Conservation (phyloP, 441 rosid species). For the Erodium moschatum region DNA sequence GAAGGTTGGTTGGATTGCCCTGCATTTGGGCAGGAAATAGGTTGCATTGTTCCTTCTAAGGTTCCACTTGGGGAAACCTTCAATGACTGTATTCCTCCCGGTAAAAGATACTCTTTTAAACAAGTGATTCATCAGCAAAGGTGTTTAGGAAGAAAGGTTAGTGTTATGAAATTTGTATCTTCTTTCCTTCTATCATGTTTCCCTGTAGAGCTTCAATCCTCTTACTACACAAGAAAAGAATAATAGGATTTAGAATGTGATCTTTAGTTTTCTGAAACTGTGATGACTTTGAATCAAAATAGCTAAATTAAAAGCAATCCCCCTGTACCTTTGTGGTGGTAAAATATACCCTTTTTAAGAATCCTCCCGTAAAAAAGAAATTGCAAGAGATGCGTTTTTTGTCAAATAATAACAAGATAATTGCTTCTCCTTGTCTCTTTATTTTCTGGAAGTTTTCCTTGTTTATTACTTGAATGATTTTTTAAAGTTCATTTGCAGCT, state of each 20-base stretch:
- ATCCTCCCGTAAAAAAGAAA: neutral
- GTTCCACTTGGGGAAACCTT: slow-evolving; percentile 83
- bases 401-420: neutral
- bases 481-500: slow-evolving; percentile 42
- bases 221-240: neutral
- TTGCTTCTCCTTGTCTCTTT: neutral
- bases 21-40: slow-evolving; percentile 61
- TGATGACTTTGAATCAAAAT: neutral
- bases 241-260: neutral
- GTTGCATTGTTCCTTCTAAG: slow-evolving; percentile 76
- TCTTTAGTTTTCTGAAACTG: neutral
- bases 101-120: slow-evolving; percentile 89
- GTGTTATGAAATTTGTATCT: slow-evolving; percentile 3
- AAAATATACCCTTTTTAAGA: neutral
- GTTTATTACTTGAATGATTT: neutral
- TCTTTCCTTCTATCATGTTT: neutral
- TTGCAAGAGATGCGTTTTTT: neutral
- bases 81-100: slow-evolving; percentile 71
- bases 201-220: neutral
- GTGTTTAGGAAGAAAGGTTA: slow-evolving; percentile 72
- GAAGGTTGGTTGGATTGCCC: slow-evolving; percentile 98
- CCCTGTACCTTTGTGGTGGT: neutral
- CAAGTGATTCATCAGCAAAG: slow-evolving; percentile 68
- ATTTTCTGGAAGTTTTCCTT: neutral
- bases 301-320: neutral